Base-by-base conservation (phyloP, 345 rosid genomes). In the Eucalyptus curtisii region DNA sequence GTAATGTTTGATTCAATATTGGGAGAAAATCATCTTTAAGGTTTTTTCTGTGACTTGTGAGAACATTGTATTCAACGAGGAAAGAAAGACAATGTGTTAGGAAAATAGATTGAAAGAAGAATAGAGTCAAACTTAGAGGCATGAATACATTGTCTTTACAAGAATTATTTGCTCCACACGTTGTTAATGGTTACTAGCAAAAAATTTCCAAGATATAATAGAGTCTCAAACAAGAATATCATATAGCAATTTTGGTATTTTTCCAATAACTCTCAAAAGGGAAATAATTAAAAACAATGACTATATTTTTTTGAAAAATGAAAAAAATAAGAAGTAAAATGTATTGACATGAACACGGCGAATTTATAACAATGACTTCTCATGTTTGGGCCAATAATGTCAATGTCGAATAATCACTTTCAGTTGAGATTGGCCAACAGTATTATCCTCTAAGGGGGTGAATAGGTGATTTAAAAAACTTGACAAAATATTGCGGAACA, bases 401-500 rank as follows among this genome's bases (percentile, higher is more conserved):
- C 12, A 20, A 0, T 4, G 3, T 55, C 27, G 2, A 55, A 22
- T 0, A 55, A 22, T 55, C 27, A 55, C 27, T 55, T 55, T 55
- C 5, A 55, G 11, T 22, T 55, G 12, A 55, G 59, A 55, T 55
- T 22, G 12, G 2, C 5, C 22, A 20, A 22, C 1, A 8, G 0
- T 20, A 55, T 55, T 27, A 53, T n/a, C 0, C 59, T 12, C 59
- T 22, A 53, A 53, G 27, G 25, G 11, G 59, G 27, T 53, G 1
- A 53, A 53, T 2, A 22, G 27, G 59, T 20, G 3, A 53, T 4
- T 8, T 53, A 4, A 53, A 53, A 53, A 53, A 22, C 11, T 2
- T 53, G 59, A 53, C 5, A 20, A 53, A 20, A 53, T 8, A 53
- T 8, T 1, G 0, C 0, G 11, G 2, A 53, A 53, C 27, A 53